A percentile compares a stretch with the other conserved stretches of the same genome.
These are phyloP conservation scores for Conringia planisiliqua DNA, from an alignment of 345 rosid genomes.

Conservation along the genomic window DNA sequence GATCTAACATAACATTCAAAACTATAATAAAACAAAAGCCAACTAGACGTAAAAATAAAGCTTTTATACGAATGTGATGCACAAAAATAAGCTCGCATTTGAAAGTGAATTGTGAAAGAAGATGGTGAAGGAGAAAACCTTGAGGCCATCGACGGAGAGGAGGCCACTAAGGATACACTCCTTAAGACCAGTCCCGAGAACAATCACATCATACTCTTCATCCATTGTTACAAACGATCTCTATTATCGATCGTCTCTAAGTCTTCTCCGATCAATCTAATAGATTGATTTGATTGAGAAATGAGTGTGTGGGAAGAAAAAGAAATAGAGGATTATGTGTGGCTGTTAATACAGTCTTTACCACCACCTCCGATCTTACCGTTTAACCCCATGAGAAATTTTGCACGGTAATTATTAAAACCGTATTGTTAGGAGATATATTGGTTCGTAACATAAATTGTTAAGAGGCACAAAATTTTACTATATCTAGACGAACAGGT, in stretches of 20 bases:
- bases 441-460: neutral
- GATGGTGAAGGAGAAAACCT: slow-evolving; percentile 36
- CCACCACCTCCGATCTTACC: slow-evolving; percentile 24
- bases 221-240: slow-evolving; percentile 48
- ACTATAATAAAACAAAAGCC: neutral
- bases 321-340: slow-evolving; percentile 19
- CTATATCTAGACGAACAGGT: neutral
- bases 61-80: neutral
- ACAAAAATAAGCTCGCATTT: neutral
- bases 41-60: neutral
- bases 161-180: slow-evolving; percentile 97
- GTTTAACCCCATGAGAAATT: slow-evolving; percentile 18
- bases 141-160: slow-evolving; percentile 91
- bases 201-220: slow-evolving; percentile 93
- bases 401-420: neutral
- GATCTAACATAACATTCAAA: neutral
- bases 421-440: neutral
- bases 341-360: neutral
- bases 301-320: neutral
- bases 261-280: neutral
- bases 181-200: slow-evolving; percentile 94
- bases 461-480: neutral
- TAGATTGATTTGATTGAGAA: neutral
- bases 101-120: neutral
- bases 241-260: neutral